Evolutionary conservation across 1,139 yeast species (phyloP), one percentile per base, ranked within the genome.

Genomic region (Protomyces gravidus): DNA sequence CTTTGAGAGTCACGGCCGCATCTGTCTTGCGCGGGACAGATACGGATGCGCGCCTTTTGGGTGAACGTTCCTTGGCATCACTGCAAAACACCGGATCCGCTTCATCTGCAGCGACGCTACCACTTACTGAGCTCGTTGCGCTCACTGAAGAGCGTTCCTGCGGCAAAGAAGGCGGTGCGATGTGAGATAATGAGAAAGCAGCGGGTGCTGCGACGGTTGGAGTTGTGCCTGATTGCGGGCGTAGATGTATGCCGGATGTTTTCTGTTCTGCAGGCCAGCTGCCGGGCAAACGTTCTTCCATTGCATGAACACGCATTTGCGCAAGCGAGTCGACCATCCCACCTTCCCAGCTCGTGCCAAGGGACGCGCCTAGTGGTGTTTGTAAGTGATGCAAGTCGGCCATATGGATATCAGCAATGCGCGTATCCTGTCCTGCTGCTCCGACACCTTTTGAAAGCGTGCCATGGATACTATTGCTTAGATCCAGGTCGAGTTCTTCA

Each of bases 161-260:
- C 13, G 59, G 59, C 32, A 55, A 42, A 13, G 59, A 55, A 7
- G 59, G 59, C 1, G 59, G 59, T 15, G 59, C 59, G 33, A 55
- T 55, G 39, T 53, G 51, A 5, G 58, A 45, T 36, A 53, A 25
- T 45, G 58, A 45, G 46, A 53, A 53, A 23, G 51, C 39, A 15
- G 47, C 39, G 7, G 58, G 58, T 17, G 42, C 42, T 2, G 42
- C 42, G 5, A 17, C 26, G 45, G 58, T 27, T 25, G 45, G 15
- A 19, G 17, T 17, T 26, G 58, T 5, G 50, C 32, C 25, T 17
- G 33, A 2, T 36, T 33, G 23, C 17, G 15, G n/a, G 21, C 39
- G 15, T 42, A 36, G 9, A 28, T 23, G 40, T n/a, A n/a, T n/a
- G 13, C 26, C 17, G 33, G 26, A 26, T 6, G 23, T 32, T 9